These are phyloP conservation scores for Penicillium psychrosexuale DNA, from an alignment of 2,329 filamentous ascomycete genomes.

Conservation along the genomic window DNA sequence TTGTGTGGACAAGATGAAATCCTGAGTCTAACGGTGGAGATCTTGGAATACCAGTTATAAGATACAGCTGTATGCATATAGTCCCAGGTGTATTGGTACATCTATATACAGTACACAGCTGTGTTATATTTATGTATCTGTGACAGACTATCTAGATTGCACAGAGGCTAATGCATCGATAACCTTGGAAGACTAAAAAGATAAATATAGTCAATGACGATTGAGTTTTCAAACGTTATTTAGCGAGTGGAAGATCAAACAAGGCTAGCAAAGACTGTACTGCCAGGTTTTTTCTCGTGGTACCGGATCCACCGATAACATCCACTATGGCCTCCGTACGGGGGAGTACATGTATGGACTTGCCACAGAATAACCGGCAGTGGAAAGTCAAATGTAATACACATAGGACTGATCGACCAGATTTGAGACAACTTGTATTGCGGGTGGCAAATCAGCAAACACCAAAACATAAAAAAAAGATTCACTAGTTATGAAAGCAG, in stretches of 20 bases:
- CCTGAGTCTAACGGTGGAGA: slow-evolving; percentile 20
- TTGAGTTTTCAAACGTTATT: neutral
- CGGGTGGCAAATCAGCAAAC: slow-evolving; percentile 7
- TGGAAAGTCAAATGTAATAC: slow-evolving; percentile 15
- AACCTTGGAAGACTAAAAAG: neutral
- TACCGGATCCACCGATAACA: slow-evolving; percentile 3
- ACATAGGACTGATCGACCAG: slow-evolving; percentile 6
- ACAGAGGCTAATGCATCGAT: no score
- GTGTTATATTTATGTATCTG: no score
- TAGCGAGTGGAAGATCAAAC: slow-evolving; percentile 1
- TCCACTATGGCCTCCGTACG: neutral
- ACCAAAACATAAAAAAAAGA: neutral
- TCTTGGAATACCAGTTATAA: slow-evolving; percentile 9
- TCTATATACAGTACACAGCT: slow-evolving; percentile 8
- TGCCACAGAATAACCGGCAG: slow-evolving; percentile 13
- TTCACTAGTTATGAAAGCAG: neutral
- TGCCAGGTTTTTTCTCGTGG: slow-evolving; percentile 7
- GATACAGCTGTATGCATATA: no score
- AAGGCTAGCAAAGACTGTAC: neutral
- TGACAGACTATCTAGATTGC: no score
- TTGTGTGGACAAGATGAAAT: slow-evolving; percentile 16
- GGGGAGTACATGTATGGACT: neutral
- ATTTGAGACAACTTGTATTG: slow-evolving; percentile 13
- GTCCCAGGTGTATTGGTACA: neutral
- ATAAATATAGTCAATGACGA: slow-evolving; percentile 2